Evolutionary conservation across 2,329 filamentous ascomycete species (phyloP).

Genomic region (Byssothecium circinans): DNA sequence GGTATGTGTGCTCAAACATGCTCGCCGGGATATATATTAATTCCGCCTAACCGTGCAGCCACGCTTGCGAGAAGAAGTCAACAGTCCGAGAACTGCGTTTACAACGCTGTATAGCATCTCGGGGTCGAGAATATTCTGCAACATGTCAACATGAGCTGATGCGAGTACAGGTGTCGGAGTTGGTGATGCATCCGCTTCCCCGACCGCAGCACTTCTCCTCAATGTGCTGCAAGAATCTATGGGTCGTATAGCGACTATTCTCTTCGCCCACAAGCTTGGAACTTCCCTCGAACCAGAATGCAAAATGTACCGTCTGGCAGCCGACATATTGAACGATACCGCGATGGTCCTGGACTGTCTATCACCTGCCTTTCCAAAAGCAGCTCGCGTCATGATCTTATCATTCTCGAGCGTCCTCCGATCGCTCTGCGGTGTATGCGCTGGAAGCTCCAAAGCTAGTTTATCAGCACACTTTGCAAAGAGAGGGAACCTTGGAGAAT

Average conservation of each 20-base stretch:
- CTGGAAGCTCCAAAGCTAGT: slow-evolving; percentile 85
- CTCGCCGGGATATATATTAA: slow-evolving; percentile 15
- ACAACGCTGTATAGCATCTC: neutral
- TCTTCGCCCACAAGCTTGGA: slow-evolving; percentile 81
- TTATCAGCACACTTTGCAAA: slow-evolving; percentile 89
- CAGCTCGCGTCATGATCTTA: slow-evolving; percentile 59
- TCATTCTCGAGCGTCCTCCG: slow-evolving; percentile 64
- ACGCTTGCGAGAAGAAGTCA: slow-evolving; percentile 1
- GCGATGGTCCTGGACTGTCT: slow-evolving; percentile 85
- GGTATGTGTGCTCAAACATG: slow-evolving; percentile 8
- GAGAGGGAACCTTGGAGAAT: slow-evolving; percentile 83
- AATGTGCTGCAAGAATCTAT: slow-evolving; percentile 81
- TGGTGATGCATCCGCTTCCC: slow-evolving; percentile 75
- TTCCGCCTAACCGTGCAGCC: slow-evolving; percentile 5
- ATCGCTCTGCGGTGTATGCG: slow-evolving; percentile 83
- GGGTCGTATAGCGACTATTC: slow-evolving; percentile 79
- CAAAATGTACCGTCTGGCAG: slow-evolving; percentile 84
- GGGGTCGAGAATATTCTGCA: neutral
- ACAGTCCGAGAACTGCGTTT: neutral
- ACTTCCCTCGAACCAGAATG: slow-evolving; percentile 85
- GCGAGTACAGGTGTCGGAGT: slow-evolving; percentile 68
- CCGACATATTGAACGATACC: slow-evolving; percentile 85
- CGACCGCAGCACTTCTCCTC: slow-evolving; percentile 78
- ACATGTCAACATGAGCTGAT: slow-evolving; percentile 10
- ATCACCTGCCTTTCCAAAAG: slow-evolving; percentile 70